phyloP scores from a whole-genome alignment of 768 basidiomycete species.

The Amanita pallidorosea region DNA sequence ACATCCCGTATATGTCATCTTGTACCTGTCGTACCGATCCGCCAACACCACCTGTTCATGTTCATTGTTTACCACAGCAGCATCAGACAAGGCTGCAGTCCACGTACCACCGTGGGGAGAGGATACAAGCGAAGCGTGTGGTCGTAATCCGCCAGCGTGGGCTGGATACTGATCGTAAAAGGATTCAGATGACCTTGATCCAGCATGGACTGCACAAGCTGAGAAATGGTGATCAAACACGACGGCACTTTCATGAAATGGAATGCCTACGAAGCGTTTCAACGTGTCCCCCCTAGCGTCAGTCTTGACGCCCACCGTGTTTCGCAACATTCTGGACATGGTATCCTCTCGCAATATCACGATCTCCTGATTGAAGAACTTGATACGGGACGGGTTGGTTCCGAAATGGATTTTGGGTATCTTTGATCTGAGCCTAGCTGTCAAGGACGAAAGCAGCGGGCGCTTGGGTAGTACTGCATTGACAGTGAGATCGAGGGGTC shows the following conservation, averaged over 20 bases:
- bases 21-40: conserved; percentile 93
- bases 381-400: conserved; percentile 88
- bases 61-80: background rate
- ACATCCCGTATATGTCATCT: conserved; percentile 94
- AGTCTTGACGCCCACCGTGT: conserved; percentile 82
- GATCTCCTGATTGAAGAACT: conserved; percentile 93
- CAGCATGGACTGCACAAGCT: conserved; percentile 94
- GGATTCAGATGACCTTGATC: conserved; percentile 96
- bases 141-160: conserved; percentile 83
- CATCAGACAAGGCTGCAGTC: background rate
- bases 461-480: conserved; percentile 76
- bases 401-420: conserved; percentile 77
- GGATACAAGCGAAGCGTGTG: conserved; percentile 90
- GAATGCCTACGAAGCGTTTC: conserved; percentile 69
- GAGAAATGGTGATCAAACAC: background rate
- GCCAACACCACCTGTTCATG: conserved; percentile 70
- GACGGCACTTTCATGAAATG: background rate
- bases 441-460: conserved; percentile 68
- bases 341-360: conserved; percentile 88
- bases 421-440: conserved; percentile 54
- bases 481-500: conserved; percentile 81
- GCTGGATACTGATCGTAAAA: conserved; percentile 73
- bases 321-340: conserved; percentile 90
- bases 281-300: conserved; percentile 69
- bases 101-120: conserved; percentile 77